Conservation (phyloP, 1,139 yeast genomes). For the Saccharomyces hybrid region DNA sequence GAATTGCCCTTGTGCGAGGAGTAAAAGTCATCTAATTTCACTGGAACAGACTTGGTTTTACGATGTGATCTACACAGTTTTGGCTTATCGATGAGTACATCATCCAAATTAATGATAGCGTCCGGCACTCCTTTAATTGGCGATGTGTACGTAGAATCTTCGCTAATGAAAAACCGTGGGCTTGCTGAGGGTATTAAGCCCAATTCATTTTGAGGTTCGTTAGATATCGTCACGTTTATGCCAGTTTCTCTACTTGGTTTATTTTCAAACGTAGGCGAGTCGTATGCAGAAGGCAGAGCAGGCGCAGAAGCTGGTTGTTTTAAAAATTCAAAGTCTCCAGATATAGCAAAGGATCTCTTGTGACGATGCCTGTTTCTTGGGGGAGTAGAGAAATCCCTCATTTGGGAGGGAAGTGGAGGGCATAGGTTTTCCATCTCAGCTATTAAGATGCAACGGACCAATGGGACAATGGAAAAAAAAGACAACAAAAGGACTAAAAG, state of each 20-base stretch:
- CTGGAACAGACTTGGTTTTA: slow-evolving; percentile 45
- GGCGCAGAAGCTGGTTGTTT: slow-evolving; percentile 12
- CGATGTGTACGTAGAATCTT: slow-evolving; percentile 28
- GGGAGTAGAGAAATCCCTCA: slow-evolving; percentile 7
- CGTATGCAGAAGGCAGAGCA: neutral
- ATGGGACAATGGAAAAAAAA: neutral
- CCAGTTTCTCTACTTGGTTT: neutral
- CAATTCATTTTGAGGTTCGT: slow-evolving; percentile 2
- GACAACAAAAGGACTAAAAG: neutral
- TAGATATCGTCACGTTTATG: neutral
- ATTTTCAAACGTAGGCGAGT: neutral
- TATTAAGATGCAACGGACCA: neutral
- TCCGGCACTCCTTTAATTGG: slow-evolving; percentile 42
- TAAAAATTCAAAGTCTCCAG: slow-evolving; percentile 56
- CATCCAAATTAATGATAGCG: slow-evolving; percentile 57
- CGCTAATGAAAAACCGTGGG: slow-evolving; percentile 30
- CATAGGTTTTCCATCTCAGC: neutral
- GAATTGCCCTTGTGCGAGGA: neutral
- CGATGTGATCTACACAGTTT: slow-evolving; percentile 33
- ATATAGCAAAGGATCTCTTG: slow-evolving; percentile 63
- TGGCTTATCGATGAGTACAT: slow-evolving; percentile 37
- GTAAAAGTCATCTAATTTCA: slow-evolving; percentile 30
- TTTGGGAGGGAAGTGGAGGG: neutral
- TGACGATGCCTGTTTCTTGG: slow-evolving; percentile 50
- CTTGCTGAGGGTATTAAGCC: slow-evolving; percentile 11